These are phyloP conservation scores for Echinosophora koreensis DNA, from an alignment of 306 rosid species.

Conservation along the genomic window DNA sequence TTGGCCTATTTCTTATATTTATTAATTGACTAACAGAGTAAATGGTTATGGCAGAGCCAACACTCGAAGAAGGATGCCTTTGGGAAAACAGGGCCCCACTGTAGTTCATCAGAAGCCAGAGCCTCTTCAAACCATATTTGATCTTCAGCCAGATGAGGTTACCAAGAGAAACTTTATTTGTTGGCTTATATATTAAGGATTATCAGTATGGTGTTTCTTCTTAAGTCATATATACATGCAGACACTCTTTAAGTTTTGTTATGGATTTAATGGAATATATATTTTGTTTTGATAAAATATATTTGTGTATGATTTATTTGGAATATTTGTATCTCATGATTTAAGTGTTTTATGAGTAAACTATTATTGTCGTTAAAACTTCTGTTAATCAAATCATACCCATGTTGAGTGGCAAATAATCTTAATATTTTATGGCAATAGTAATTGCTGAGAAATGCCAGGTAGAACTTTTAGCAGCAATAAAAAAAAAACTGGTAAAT, in stretches of 20 bases:
- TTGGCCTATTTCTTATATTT: conserved; percentile 40
- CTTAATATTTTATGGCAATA: too few species aligned
- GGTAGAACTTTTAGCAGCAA: too few species aligned
- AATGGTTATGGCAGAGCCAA: conserved; percentile 82
- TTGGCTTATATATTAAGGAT: conserved; percentile 28
- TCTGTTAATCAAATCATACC: too few species aligned
- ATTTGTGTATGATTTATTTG: too few species aligned
- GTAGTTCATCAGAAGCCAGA: conserved; percentile 98
- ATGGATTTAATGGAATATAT: too few species aligned
- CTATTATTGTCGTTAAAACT: too few species aligned
- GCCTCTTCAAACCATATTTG: conserved; percentile 92
- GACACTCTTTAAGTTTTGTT: background rate
- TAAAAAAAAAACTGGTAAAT: too few species aligned
- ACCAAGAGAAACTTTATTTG: conserved; percentile 47
- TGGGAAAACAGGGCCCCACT: conserved; percentile 77
- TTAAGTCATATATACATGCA: background rate
- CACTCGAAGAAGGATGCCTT: conserved; percentile 75
- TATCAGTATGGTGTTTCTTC: conserved; percentile 12
- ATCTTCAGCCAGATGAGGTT: conserved; percentile 88
- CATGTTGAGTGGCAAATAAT: too few species aligned
- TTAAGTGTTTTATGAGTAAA: too few species aligned
- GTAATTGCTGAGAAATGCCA: too few species aligned
- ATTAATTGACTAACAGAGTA: conserved; percentile 53
- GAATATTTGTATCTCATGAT: too few species aligned
- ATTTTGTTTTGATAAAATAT: too few species aligned